Conservation (phyloP, 2,329 filamentous ascomycete genomes). For the Tolypocladium ovalisporum region DNA sequence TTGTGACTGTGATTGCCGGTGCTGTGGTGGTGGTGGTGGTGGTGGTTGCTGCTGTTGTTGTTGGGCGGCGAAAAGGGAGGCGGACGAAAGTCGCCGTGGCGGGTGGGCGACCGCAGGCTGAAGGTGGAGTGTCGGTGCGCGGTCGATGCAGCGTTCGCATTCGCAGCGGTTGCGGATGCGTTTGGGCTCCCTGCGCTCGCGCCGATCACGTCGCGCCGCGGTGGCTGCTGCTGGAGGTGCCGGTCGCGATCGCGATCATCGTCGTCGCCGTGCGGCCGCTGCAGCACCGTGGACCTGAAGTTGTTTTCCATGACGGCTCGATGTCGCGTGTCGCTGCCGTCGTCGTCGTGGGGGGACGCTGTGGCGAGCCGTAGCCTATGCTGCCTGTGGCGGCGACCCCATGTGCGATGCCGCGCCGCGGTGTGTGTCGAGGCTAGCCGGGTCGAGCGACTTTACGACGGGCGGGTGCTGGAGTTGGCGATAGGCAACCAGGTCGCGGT, state of each 20-base stretch:
- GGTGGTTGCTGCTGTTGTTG: conserved; percentile 12
- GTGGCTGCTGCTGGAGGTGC: conserved; percentile 22
- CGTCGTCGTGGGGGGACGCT: not conserved
- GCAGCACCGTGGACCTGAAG: conserved; percentile 40
- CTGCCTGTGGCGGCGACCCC: not conserved
- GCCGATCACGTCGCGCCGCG: conserved; percentile 37
- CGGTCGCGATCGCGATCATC: conserved; percentile 7
- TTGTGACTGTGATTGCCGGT: conserved; percentile 8
- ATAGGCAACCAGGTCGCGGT: not conserved
- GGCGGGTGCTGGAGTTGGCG: not conserved
- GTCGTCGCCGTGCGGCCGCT: conserved; percentile 30
- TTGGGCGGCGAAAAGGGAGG: conserved; percentile 14
- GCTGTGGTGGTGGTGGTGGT: conserved; percentile 17
- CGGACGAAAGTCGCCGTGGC: conserved; percentile 28
- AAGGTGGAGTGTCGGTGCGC: conserved; percentile 32
- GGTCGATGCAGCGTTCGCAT: conserved; percentile 9
- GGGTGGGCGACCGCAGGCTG: conserved; percentile 38
- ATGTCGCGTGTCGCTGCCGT: not conserved
- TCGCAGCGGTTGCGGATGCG: conserved; percentile 1
- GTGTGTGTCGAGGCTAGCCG: not conserved
- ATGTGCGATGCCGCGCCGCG: not conserved
- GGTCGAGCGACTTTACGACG: not conserved
- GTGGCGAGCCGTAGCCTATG: not conserved
- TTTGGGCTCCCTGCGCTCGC: conserved; percentile 9
- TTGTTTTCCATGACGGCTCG: conserved; percentile 30